These are phyloP conservation scores for Fusarium setosum DNA, from an alignment of 2,329 filamentous ascomycete genomes.

Conservation along the genomic window DNA sequence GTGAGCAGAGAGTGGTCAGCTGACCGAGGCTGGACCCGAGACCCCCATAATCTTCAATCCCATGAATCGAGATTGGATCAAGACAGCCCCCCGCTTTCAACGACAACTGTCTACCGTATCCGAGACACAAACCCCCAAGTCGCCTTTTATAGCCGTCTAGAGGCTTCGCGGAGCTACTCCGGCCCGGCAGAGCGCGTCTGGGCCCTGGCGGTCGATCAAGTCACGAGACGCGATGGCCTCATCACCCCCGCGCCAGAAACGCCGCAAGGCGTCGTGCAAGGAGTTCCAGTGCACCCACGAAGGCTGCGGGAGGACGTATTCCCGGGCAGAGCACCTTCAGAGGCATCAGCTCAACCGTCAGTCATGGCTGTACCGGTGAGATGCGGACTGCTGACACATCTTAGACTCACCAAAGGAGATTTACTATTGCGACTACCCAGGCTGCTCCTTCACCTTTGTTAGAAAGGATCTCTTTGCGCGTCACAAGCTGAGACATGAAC, in stretches of 20 bases:
- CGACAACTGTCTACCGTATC: neutral
- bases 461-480: slow-evolving; percentile 44
- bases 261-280: slow-evolving; percentile 45
- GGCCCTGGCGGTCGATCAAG: slow-evolving; percentile 14
- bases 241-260: slow-evolving; percentile 45
- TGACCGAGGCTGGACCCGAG: slow-evolving; percentile 24
- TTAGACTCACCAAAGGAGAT: slow-evolving; percentile 45
- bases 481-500: slow-evolving; percentile 43
- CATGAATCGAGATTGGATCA: slow-evolving; percentile 13
- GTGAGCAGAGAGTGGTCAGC: slow-evolving; percentile 36
- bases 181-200: slow-evolving; percentile 6
- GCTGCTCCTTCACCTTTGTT: slow-evolving; percentile 44
- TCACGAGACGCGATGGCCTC: slow-evolving; percentile 40
- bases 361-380: neutral
- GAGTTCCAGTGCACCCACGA: slow-evolving; percentile 46
- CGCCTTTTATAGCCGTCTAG: neutral
- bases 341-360: slow-evolving; percentile 43
- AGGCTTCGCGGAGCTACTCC: neutral
- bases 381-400: slow-evolving; percentile 20
- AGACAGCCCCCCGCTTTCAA: slow-evolving; percentile 1
- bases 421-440: slow-evolving; percentile 44
- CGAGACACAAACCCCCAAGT: slow-evolving; percentile 1
- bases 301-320: slow-evolving; percentile 44
- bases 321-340: slow-evolving; percentile 43
- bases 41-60: slow-evolving; percentile 36